Percentiles rank a stretch among this genome's conserved stretches.
Conservation (phyloP, 2,329 filamentous ascomycete genomes). For the Cladobotryum protrusum region DNA sequence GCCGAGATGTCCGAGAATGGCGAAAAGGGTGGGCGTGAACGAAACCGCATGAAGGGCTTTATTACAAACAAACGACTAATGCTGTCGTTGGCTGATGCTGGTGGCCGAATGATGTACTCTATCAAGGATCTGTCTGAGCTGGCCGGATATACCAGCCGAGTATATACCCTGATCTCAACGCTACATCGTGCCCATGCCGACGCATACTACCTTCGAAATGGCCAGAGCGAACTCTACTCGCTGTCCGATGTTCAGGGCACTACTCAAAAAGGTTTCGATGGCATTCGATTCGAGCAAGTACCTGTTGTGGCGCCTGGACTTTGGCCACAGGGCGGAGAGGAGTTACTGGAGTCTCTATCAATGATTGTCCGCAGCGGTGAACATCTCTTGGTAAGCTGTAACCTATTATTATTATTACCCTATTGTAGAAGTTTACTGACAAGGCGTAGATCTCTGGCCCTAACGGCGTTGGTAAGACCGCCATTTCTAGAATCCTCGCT, state of each 20-base stretch:
- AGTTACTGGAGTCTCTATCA: slow-evolving; percentile 80
- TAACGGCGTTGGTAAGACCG: slow-evolving; percentile 90
- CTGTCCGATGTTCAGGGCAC: slow-evolving; percentile 90
- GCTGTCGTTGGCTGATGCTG: slow-evolving; percentile 93
- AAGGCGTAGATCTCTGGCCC: slow-evolving; percentile 68
- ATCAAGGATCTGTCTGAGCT: slow-evolving; percentile 97
- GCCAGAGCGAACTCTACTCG: slow-evolving; percentile 75
- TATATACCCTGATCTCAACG: slow-evolving; percentile 92
- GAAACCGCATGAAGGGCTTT: slow-evolving; percentile 93
- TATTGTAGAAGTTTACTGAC: background rate
- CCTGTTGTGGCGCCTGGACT: slow-evolving; percentile 84
- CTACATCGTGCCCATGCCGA: slow-evolving; percentile 89
- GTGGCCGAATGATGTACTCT: slow-evolving; percentile 98
- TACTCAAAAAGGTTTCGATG: slow-evolving; percentile 89
- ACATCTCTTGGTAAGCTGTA: slow-evolving; percentile 62
- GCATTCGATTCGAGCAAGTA: slow-evolving; percentile 86
- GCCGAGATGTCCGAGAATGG: slow-evolving; percentile 54
- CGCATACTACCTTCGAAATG: slow-evolving; percentile 66
- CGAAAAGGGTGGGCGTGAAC: slow-evolving; percentile 57
- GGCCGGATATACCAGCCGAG: slow-evolving; percentile 89
- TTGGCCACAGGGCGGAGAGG: slow-evolving; percentile 85
- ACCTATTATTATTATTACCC: background rate
- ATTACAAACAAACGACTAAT: slow-evolving; percentile 98
- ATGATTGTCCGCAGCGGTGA: slow-evolving; percentile 87
- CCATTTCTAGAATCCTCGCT: slow-evolving; percentile 79